phyloP scores from a whole-genome alignment of 495 filamentous ascomycete genomes.

The Aspergillus ellipticus region DNA sequence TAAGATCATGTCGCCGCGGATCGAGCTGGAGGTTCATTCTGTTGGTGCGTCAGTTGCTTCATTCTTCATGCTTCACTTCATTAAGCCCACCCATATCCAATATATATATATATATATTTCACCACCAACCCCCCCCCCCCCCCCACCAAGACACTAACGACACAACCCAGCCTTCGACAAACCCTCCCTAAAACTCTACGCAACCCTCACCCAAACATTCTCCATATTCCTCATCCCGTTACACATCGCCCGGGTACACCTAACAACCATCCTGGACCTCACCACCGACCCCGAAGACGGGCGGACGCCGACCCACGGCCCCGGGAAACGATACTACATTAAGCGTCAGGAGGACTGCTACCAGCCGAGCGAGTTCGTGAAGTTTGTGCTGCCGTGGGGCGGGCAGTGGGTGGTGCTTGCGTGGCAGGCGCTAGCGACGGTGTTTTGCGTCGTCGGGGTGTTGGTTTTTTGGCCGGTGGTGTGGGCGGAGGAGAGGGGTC shows the following conservation, averaged over 20 bases:
- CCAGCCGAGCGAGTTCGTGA: constrained; percentile 72
- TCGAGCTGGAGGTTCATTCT: constrained; percentile 64
- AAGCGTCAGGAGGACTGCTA: constrained; percentile 76
- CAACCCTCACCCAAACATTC: constrained; percentile 68
- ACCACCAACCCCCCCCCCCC: too few species aligned
- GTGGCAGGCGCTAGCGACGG: constrained; percentile 60
- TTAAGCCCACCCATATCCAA: background rate
- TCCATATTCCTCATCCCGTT: constrained; percentile 74
- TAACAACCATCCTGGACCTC: constrained; percentile 72
- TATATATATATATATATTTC: too few species aligned
- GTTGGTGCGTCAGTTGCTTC: constrained; percentile 52
- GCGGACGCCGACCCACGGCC: constrained; percentile 14
- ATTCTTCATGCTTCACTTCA: too few species aligned
- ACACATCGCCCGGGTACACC: constrained; percentile 59
- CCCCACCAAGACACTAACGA: background rate
- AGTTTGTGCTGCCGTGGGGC: constrained; percentile 52
- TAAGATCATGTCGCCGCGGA: constrained; percentile 74
- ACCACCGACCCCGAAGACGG: constrained; percentile 22
- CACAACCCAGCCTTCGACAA: constrained; percentile 60
- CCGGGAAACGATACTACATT: constrained; percentile 59
- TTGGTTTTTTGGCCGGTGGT: constrained; percentile 50
- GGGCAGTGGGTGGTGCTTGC: constrained; percentile 44
- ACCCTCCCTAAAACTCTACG: constrained; percentile 60
- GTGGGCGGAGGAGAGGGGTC: constrained; percentile 27
- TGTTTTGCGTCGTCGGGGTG: constrained; percentile 58